Conservation (phyloP, 2,329 filamentous ascomycete genomes). For the Myriosclerotinia duriaeana region DNA sequence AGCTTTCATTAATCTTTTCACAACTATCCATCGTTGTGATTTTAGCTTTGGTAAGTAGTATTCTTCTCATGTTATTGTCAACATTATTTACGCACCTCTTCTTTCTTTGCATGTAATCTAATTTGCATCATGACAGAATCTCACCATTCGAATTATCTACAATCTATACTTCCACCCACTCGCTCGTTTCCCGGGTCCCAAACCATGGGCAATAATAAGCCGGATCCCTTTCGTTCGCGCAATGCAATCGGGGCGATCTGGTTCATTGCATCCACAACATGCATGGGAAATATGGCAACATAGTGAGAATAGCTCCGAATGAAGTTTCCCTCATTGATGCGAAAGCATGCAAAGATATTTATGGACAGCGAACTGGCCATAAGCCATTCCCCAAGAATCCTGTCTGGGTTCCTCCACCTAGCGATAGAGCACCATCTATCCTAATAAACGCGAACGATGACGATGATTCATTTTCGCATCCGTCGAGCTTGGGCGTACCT, state of each 20-base stretch:
- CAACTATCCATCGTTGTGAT: not conserved
- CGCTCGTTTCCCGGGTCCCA: slow-evolving; percentile 40
- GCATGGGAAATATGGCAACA: slow-evolving; percentile 37
- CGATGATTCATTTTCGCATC: slow-evolving; percentile 36
- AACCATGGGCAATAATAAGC: slow-evolving; percentile 25
- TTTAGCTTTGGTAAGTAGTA: slow-evolving; percentile 11
- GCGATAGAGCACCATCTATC: not conserved
- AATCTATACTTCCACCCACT: slow-evolving; percentile 37
- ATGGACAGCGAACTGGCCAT: slow-evolving; percentile 1
- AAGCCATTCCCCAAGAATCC: slow-evolving; percentile 6
- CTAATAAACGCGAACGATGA: slow-evolving; percentile 14
- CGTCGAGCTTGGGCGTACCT: slow-evolving; percentile 33
- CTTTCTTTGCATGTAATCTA: not conserved
- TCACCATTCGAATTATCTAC: slow-evolving; percentile 22
- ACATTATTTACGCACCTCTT: not conserved
- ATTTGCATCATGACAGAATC: slow-evolving; percentile 5
- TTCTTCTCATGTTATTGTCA: not conserved
- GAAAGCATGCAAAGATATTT: slow-evolving; percentile 16
- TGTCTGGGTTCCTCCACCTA: not conserved
- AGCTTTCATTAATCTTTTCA: not conserved
- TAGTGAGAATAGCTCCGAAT: slow-evolving; percentile 39
- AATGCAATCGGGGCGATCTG: slow-evolving; percentile 10
- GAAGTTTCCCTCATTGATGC: slow-evolving; percentile 36
- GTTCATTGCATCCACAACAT: slow-evolving; percentile 22
- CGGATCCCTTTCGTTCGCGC: slow-evolving; percentile 19